Percentiles rank a stretch among this genome's conserved stretches.
These are phyloP conservation scores for Hypoxylon sp. DNA, from an alignment of 2,329 filamentous ascomycete species.

Conservation along the genomic window DNA sequence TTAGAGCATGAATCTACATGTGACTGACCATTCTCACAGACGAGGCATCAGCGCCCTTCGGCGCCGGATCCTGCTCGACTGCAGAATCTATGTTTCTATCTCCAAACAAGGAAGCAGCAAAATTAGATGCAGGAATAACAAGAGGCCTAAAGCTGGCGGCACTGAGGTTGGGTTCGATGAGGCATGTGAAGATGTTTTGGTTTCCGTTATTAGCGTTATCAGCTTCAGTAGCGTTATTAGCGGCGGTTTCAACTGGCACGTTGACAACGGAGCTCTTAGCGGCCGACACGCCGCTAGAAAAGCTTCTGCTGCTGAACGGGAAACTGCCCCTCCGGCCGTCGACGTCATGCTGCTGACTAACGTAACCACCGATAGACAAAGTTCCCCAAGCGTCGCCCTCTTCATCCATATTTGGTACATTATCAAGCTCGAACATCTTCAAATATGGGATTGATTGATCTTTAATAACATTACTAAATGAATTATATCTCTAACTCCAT, in stretches of 20 bases:
- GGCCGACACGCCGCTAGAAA: conserved; percentile 28
- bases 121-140: conserved; percentile 20
- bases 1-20: neutral
- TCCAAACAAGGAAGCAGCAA: conserved; percentile 1
- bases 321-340: conserved; percentile 20
- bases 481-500: neutral
- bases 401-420: too few relatives aligned
- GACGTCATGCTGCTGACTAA: conserved; percentile 36
- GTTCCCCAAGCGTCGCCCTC: neutral
- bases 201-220: conserved; percentile 17
- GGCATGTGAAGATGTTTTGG: conserved; percentile 36
- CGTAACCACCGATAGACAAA: neutral
- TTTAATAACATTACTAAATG: neutral
- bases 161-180: neutral
- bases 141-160: conserved; percentile 12
- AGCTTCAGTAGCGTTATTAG: conserved; percentile 2
- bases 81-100: neutral
- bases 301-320: conserved; percentile 3
- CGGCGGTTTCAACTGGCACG: conserved; percentile 29
- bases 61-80: conserved; percentile 19
- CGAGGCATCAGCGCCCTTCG: conserved; percentile 36
- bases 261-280: conserved; percentile 45
- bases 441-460: neutral
- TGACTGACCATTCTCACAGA: conserved; percentile 42
- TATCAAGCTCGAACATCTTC: neutral